Percentiles rank a stretch among this genome's conserved stretches.
These are phyloP conservation scores for Penicillium hesseltinei DNA, from an alignment of 2,329 filamentous ascomycete species.

Conservation along the genomic window DNA sequence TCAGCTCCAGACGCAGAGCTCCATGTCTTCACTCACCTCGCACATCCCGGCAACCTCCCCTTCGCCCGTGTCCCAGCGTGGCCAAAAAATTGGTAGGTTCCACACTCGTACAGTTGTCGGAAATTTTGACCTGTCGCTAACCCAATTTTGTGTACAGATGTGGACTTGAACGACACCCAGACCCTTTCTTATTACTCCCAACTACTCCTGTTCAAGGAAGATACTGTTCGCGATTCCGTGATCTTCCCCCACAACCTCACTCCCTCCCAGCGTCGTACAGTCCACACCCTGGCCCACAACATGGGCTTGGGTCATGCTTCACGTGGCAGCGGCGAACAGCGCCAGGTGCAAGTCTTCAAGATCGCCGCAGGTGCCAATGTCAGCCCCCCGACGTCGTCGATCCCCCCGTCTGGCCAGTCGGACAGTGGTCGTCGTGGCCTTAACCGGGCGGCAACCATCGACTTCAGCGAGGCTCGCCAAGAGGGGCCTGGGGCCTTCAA, in stretches of 20 bases:
- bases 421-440: conserved; percentile 80
- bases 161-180: conserved; percentile 88
- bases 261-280: conserved; percentile 80
- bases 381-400: conserved; percentile 62
- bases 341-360: conserved; percentile 84
- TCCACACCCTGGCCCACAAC: conserved; percentile 92
- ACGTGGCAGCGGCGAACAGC: conserved; percentile 79
- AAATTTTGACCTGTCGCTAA: conserved; percentile 4
- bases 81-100: conserved; percentile 38
- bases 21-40: conserved; percentile 74
- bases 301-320: conserved; percentile 91
- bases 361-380: conserved; percentile 53
- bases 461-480: conserved; percentile 81
- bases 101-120: not conserved
- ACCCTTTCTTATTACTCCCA: conserved; percentile 88
- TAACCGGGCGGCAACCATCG: conserved; percentile 93
- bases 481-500: conserved; percentile 69
- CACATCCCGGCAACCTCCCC: conserved; percentile 63
- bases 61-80: conserved; percentile 62
- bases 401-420: conserved; percentile 62
- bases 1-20: conserved; percentile 78
- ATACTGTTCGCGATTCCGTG: conserved; percentile 71
- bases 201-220: conserved; percentile 82
- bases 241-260: conserved; percentile 79
- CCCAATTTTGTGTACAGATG: conserved; percentile 48